phyloP scores from a whole-genome alignment of 805 yeast species.

The Cyberlindnera nakhonratchasimensis region DNA sequence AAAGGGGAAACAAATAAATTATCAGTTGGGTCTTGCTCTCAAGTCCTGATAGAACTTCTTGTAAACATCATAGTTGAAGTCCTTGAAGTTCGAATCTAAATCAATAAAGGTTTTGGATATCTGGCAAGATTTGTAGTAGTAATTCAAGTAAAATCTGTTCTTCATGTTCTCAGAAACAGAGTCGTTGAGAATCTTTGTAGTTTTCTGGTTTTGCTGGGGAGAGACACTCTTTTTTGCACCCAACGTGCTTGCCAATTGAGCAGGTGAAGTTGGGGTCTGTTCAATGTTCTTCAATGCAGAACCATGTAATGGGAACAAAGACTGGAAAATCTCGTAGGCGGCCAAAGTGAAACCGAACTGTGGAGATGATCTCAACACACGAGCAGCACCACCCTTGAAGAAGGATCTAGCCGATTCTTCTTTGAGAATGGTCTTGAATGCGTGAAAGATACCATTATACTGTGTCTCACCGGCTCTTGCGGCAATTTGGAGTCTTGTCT shows the following conservation, averaged over 20 bases:
- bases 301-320: slow-evolving; percentile 58
- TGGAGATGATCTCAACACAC: slow-evolving; percentile 93
- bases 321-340: slow-evolving; percentile 90
- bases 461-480: slow-evolving; percentile 71
- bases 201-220: slow-evolving; percentile 6
- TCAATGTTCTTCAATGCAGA: slow-evolving; percentile 25
- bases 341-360: slow-evolving; percentile 98
- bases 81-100: slow-evolving; percentile 57
- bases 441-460: slow-evolving; percentile 75
- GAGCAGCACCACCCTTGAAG: slow-evolving; percentile 95
- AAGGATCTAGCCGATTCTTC: slow-evolving; percentile 87
- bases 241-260: slow-evolving; percentile 13
- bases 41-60: slow-evolving; percentile 33
- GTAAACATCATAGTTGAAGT: slow-evolving; percentile 50
- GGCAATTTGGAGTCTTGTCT: slow-evolving; percentile 89
- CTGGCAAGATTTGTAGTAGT: slow-evolving; percentile 55
- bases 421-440: slow-evolving; percentile 63
- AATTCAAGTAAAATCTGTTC: slow-evolving; percentile 34
- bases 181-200: slow-evolving; percentile 21
- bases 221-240: slow-evolving; percentile 3
- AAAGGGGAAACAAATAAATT: neutral
- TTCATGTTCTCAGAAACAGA: slow-evolving; percentile 15
- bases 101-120: slow-evolving; percentile 59
- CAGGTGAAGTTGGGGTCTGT: slow-evolving; percentile 20
- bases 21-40: slow-evolving; percentile 13